Percentiles rank a stretch among this genome's conserved stretches.
phyloP scores from a whole-genome alignment of 495 filamentous ascomycete species.

The Podospora comata region DNA sequence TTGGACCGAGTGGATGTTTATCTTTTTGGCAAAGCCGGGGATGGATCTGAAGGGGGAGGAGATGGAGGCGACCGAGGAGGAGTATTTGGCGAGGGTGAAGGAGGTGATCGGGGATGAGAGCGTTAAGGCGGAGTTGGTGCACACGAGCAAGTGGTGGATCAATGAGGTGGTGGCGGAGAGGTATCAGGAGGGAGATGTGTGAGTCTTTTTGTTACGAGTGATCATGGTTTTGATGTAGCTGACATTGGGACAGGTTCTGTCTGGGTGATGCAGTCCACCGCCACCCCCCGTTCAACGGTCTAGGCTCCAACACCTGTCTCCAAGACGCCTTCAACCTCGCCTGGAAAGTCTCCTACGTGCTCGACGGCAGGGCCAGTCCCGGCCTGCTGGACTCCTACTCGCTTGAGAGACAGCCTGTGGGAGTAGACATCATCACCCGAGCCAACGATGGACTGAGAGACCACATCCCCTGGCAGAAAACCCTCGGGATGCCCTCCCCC shows the following conservation, averaged over 20 bases:
- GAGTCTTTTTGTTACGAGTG: background rate
- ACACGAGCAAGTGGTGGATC: conserved; percentile 43
- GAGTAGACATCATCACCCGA: conserved; percentile 34
- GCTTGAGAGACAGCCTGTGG: conserved; percentile 44
- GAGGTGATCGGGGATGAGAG: conserved; percentile 53
- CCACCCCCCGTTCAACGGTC: conserved; percentile 47
- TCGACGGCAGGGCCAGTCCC: conserved; percentile 32
- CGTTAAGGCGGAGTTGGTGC: conserved; percentile 32
- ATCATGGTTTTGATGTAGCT: background rate
- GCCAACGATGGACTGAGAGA: conserved; percentile 41
- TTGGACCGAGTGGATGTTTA: conserved; percentile 49
- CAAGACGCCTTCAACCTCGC: conserved; percentile 51
- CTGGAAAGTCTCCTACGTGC: conserved; percentile 46
- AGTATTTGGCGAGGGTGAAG: conserved; percentile 40
- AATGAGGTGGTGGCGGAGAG: conserved; percentile 43
- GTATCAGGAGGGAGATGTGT: conserved; percentile 40
- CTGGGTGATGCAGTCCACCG: conserved; percentile 49
- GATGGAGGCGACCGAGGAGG: conserved; percentile 29
- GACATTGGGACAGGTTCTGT: conserved; percentile 30
- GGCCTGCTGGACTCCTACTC: conserved; percentile 36
- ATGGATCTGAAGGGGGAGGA: conserved; percentile 25
- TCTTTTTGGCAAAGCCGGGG: conserved; percentile 36
- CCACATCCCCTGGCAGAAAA: conserved; percentile 33
- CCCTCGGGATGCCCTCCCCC: conserved; percentile 36
- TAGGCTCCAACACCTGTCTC: conserved; percentile 50